Conservation (phyloP, 164 flowering plant genomes). For the Vitis labrusca region DNA sequence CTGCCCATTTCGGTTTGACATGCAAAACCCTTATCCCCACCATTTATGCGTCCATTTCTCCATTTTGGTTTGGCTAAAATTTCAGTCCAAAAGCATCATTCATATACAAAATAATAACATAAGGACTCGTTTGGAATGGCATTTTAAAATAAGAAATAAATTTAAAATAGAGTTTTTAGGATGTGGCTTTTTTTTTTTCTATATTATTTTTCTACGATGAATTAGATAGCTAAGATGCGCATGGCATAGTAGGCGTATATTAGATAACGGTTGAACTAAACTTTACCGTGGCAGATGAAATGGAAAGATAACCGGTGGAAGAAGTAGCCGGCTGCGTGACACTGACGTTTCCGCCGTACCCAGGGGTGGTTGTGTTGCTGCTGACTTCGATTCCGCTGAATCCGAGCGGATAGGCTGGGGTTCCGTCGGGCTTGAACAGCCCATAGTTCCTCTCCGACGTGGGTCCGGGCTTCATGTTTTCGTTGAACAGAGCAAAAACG, state of each 20-base stretch:
- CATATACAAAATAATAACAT: background rate
- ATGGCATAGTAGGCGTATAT: background rate
- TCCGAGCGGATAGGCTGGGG: slow-evolving; percentile 48
- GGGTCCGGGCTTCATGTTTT: slow-evolving; percentile 71
- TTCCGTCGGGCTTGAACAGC: slow-evolving; percentile 65
- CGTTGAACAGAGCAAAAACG: slow-evolving; percentile 70
- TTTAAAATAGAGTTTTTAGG: too few species aligned
- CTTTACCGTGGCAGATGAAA: slow-evolving; percentile 54
- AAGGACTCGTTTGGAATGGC: too few species aligned
- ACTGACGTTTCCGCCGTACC: slow-evolving; percentile 1
- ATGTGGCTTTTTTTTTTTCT: too few species aligned
- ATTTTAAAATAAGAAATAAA: background rate
- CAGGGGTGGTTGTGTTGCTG: background rate
- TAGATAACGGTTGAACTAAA: background rate
- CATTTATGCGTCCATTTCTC: too few species aligned
- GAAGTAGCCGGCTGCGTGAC: slow-evolving; percentile 29
- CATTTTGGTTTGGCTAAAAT: too few species aligned
- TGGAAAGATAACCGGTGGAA: slow-evolving; percentile 50
- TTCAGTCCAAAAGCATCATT: background rate
- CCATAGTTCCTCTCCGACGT: slow-evolving; percentile 78
- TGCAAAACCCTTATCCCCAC: too few species aligned
- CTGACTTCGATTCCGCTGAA: slow-evolving; percentile 3
- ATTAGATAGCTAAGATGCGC: background rate
- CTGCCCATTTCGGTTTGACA: too few species aligned
- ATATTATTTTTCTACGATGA: background rate